Evolutionary conservation across 2,329 filamentous ascomycete genomes (phyloP), one percentile per base, ranked within the genome.

Genomic region (Dothidotthia symphoricarpi): DNA sequence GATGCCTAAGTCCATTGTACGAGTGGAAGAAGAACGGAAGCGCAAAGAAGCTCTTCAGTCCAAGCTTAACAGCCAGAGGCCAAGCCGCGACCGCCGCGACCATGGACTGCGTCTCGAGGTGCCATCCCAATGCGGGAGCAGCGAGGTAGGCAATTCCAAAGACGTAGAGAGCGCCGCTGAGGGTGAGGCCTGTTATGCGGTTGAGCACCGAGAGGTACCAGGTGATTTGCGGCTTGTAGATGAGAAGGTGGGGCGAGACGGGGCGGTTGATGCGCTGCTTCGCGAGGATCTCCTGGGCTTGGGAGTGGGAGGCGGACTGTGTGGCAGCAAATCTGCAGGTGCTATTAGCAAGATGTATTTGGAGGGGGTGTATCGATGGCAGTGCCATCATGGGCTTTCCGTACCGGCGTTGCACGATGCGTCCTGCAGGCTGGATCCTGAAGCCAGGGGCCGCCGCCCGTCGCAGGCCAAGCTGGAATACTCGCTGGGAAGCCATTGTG

Each of bases 211-310:
- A 83, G 54, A 77, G 76, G 69, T 87, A 83, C 84, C 83, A 95
- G 57, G 88, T 93, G 72, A 96, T 86, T 69, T 88, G 82, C 43
- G 85, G 80, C 68, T 81, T 78, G 82, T 96, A 96, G 78, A 94
- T 90, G 61, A 72, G 67, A 48, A 96, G 80, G 66, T 96, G 89
- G 38, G 90, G 90, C 30, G 88, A 78, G 57, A 95, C 77, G 64
- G 90, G 90, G 35, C 90, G 90, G 61, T 77, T 71, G 39, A 84
- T 77, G 59, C 90, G 90, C 75, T 96, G 90, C 62, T 81, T 74
- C 59, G 79, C 83, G 64, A 96, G 87, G 70, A 95, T 80, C 53
- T 77, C 64, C 50, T 78, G 59, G 49, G 70, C 78, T 45, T 83
- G 74, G 36, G 68, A 55, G 36, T 71, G 67, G 45, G 77, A 73